Percentiles rank a stretch among this genome's conserved stretches.
phyloP scores from a whole-genome alignment of 495 filamentous ascomycete genomes.

The Parmelia sp. region DNA sequence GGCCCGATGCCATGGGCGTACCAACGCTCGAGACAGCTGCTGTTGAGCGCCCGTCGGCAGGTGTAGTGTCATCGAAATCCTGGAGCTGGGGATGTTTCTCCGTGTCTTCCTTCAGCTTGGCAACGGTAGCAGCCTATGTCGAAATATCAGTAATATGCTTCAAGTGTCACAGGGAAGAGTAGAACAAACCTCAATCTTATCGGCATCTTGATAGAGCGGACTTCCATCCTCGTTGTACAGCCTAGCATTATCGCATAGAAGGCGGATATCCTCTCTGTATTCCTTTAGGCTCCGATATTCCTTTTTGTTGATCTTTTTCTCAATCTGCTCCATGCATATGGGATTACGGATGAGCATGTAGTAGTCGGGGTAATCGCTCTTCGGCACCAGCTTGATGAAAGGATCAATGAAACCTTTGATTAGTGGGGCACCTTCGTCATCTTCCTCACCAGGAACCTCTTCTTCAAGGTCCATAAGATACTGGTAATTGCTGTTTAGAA shows the following conservation, averaged over 20 bases:
- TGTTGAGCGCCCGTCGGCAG: conserved; percentile 56
- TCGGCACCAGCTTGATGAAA: conserved; percentile 86
- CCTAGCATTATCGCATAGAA: conserved; percentile 83
- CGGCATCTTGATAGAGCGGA: conserved; percentile 84
- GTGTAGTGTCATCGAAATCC: conserved; percentile 55
- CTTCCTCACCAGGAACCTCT: conserved; percentile 45
- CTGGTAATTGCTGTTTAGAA: conserved; percentile 68
- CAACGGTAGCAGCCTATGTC: conserved; percentile 55
- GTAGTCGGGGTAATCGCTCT: conserved; percentile 82
- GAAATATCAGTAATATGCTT: neutral
- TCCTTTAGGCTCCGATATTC: conserved; percentile 77
- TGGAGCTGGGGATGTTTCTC: conserved; percentile 64
- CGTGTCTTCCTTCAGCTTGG: conserved; percentile 64
- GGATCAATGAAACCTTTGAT: conserved; percentile 83
- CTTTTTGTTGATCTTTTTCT: conserved; percentile 86
- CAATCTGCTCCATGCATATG: conserved; percentile 89
- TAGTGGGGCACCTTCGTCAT: conserved; percentile 51
- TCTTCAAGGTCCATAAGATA: conserved; percentile 71
- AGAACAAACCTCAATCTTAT: conserved; percentile 75
- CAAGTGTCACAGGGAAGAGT: conserved; percentile 2
- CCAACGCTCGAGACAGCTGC: conserved; percentile 60
- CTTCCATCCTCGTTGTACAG: conserved; percentile 96
- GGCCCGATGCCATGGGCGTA: conserved; percentile 58
- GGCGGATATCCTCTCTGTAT: conserved; percentile 72
- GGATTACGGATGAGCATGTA: conserved; percentile 86